phyloP scores from a whole-genome alignment of 208 protist genomes.

The Trypanosoma caninum region DNA sequence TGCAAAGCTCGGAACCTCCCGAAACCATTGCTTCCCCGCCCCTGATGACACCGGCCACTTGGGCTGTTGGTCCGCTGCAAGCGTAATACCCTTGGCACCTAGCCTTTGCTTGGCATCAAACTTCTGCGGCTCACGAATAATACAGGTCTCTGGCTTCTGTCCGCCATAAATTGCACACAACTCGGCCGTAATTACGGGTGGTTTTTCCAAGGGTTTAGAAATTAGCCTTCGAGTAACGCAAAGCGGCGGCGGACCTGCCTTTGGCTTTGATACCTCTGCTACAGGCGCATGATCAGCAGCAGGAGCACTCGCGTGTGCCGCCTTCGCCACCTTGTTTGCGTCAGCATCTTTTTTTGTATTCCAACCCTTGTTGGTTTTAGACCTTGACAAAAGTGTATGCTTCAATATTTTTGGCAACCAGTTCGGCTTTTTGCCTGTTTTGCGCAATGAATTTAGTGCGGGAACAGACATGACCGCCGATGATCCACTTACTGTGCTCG shows the following conservation, averaged over 20 bases:
- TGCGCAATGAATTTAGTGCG: neutral
- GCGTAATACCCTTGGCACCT: neutral
- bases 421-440: neutral
- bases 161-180: conserved; percentile 24
- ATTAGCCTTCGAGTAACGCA: conserved; percentile 6
- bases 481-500: conserved; percentile 7
- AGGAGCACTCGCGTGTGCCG: too few relatives aligned
- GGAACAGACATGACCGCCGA: neutral
- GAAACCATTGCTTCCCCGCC: conserved; percentile 56
- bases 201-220: conserved; percentile 3
- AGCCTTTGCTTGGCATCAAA: neutral
- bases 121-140: conserved; percentile 6
- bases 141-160: conserved; percentile 16
- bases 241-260: conserved; percentile 19
- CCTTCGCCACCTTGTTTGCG: neutral
- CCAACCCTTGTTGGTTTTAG: neutral
- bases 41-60: conserved; percentile 18
- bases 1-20: conserved; percentile 62
- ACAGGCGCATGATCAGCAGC: neutral
- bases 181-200: conserved; percentile 20
- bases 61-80: conserved; percentile 22
- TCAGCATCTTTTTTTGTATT: neutral
- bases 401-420: neutral
- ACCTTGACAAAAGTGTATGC: too few relatives aligned
- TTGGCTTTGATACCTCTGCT: conserved; percentile 4